Evolutionary conservation across 139 green algal genomes (phyloP).

Genomic region (Penium margaritaceum): DNA sequence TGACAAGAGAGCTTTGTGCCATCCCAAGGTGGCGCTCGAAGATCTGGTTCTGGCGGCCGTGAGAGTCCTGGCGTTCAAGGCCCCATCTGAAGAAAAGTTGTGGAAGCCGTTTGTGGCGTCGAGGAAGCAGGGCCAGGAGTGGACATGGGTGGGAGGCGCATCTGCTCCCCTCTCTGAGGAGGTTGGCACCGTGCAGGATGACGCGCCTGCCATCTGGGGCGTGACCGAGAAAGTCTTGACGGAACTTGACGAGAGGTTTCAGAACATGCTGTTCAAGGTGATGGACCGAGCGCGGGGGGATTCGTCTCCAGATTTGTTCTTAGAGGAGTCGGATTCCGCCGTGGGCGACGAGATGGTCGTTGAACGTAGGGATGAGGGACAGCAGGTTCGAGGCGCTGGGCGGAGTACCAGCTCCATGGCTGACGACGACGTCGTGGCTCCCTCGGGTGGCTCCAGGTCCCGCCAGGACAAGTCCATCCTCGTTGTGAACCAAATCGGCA

Average conservation of each 20-base stretch:
- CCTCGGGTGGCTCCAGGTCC: neutral
- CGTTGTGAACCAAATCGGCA: too few species aligned
- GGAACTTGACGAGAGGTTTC: neutral
- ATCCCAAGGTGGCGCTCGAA: neutral
- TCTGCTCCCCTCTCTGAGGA: neutral
- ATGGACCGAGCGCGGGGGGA: too few species aligned
- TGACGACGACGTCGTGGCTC: too few species aligned
- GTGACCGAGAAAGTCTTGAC: constrained; percentile 12
- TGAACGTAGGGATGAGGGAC: too few species aligned
- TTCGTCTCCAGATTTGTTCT: too few species aligned
- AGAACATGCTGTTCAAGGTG: constrained; percentile 3
- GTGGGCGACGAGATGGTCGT: too few species aligned
- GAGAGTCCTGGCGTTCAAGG: constrained; percentile 6
- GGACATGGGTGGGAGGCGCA: constrained; percentile 4
- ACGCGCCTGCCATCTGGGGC: constrained; percentile 3
- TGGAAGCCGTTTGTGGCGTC: constrained; percentile 21
- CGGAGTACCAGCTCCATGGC: too few species aligned
- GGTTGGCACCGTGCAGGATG: neutral
- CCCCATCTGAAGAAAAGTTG: neutral
- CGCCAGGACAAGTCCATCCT: too few species aligned
- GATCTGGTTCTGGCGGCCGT: constrained; percentile 11
- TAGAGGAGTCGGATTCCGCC: too few species aligned
- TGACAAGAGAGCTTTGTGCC: constrained; percentile 10
- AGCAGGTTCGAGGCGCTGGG: too few species aligned
- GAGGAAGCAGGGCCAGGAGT: constrained; percentile 14